Evolutionary conservation across 2,329 filamentous ascomycete species (phyloP).

Genomic region (Elsinoe perseae): DNA sequence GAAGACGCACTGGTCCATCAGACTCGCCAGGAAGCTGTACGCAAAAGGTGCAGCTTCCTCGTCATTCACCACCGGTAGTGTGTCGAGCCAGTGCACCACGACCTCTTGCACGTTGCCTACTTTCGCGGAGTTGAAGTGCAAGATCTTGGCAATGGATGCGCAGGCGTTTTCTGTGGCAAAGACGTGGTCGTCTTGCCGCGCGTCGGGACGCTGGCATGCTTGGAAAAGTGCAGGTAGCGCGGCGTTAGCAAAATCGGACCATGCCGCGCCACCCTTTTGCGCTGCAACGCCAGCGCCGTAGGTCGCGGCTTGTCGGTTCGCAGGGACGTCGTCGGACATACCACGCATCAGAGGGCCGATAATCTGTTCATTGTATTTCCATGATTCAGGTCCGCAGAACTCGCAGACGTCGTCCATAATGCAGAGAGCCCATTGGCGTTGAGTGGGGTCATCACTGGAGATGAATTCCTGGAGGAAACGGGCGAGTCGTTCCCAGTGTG

Average conservation of each 20-base stretch:
- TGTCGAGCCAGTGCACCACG: constrained; percentile 79
- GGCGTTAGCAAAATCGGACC: constrained; percentile 78
- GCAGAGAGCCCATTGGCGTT: constrained; percentile 97
- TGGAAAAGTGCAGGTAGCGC: constrained; percentile 78
- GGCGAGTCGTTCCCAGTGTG: constrained; percentile 78
- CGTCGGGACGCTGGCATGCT: constrained; percentile 70
- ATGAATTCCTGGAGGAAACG: constrained; percentile 81
- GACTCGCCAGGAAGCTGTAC: constrained; percentile 80
- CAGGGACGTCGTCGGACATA: constrained; percentile 75
- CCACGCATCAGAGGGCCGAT: constrained; percentile 79
- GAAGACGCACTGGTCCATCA: constrained; percentile 82
- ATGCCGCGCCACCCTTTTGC: constrained; percentile 78
- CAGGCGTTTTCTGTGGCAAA: constrained; percentile 98
- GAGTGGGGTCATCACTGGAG: constrained; percentile 71
- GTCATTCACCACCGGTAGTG: constrained; percentile 84
- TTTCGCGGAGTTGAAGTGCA: constrained; percentile 77
- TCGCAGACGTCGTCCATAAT: constrained; percentile 98
- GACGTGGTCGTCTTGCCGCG: constrained; percentile 83
- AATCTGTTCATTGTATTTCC: constrained; percentile 78
- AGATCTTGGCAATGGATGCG: constrained; percentile 90
- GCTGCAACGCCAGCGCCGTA: constrained; percentile 95
- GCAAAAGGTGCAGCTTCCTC: constrained; percentile 96
- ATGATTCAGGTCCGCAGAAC: constrained; percentile 86
- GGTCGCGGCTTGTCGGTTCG: constrained; percentile 89
- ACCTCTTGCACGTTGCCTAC: constrained; percentile 70